Conservation (phyloP, 1,139 yeast genomes). For the Taphrina populina region DNA sequence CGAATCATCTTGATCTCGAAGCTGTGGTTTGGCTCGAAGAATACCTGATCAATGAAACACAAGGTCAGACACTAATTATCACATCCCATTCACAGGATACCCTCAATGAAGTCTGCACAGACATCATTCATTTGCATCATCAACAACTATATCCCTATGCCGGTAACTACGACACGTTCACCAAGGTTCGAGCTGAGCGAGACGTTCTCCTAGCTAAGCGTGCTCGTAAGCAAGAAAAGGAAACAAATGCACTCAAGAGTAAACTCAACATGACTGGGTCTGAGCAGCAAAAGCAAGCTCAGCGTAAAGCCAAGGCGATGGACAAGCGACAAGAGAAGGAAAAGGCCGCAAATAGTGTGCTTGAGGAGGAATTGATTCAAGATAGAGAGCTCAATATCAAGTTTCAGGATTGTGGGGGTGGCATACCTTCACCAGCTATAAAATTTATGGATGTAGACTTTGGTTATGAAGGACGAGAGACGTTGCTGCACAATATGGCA, state of each 20-base stretch:
- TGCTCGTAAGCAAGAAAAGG: slow-evolving; percentile 96
- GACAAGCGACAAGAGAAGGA: slow-evolving; percentile 98
- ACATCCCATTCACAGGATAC: slow-evolving; percentile 99
- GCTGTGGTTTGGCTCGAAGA: slow-evolving; percentile 99
- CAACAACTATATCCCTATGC: slow-evolving; percentile 69
- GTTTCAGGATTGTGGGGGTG: slow-evolving; percentile 86
- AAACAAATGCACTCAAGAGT: slow-evolving; percentile 94
- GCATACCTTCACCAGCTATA: slow-evolving; percentile 97
- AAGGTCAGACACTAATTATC: slow-evolving; percentile 56
- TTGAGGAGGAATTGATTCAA: slow-evolving; percentile 86
- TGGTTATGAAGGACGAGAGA: slow-evolving; percentile 71
- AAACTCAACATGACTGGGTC: slow-evolving; percentile 99
- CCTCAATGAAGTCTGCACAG: slow-evolving; percentile 97
- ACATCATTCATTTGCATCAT: slow-evolving; percentile 95
- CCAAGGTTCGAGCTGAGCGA: slow-evolving; percentile 87
- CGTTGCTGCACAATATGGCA: slow-evolving; percentile 78
- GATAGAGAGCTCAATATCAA: slow-evolving; percentile 92
- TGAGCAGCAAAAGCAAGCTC: slow-evolving; percentile 97
- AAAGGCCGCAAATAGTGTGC: slow-evolving; percentile 51
- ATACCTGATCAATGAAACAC: slow-evolving; percentile 60
- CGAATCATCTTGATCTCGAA: slow-evolving; percentile 96
- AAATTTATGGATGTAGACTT: slow-evolving; percentile 86
- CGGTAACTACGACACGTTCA: slow-evolving; percentile 98
- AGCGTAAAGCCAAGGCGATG: slow-evolving; percentile 96
- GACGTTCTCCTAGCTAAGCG: slow-evolving; percentile 98